Evolutionary conservation across 345 rosid genomes (phyloP), one percentile per base, ranked within the genome.

Genomic region (Arabidopsis suecica): DNA sequence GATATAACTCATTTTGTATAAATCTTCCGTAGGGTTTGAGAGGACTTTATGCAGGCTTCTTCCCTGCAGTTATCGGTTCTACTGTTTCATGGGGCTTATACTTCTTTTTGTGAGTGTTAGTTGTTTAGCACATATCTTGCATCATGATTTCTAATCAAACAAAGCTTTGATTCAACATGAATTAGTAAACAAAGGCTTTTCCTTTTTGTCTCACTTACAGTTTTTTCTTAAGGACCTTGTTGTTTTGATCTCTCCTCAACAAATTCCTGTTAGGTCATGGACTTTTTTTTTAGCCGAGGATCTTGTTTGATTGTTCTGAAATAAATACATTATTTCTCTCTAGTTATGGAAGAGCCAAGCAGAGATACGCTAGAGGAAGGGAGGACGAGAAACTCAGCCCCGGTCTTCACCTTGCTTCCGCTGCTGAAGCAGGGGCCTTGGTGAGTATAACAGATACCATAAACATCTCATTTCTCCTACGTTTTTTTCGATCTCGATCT

Each of bases 381-480:
- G 89, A 88, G 28, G 68, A 75, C 47, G 86, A 79, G 66, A 87
- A 77, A 71, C 81, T 90, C 68, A 87, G 86, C 54, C 86, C 97
- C 42, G 78, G 83, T 66, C 89, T 88, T 76, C 97, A 94, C 82
- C 93, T 94, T 65, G 91, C 89, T 80, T 88, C 96, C 74, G 96
- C 98, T 68, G 97, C 98, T 55, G 97, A 94, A 86, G 97, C 97
- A 44, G 96, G 98, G 72, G 92, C 82, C 78, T 80, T 94, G 91
- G 98, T 94, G 49, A 84, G 91, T 77, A 45, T 62, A 72, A 18
- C 45, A 51, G 2, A 10, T 13, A 22, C 45, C 12, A 13, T 28
- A 6, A 36, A 40, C 45, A 65, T 65, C 9, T 59, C 68, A 13
- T 48, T 9, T 50, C 18, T 54, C 34, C 47, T 69, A 28, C 41